Evolutionary conservation across 2,329 filamentous ascomycete species (phyloP), one percentile per base, ranked within the genome.

Genomic region (Thelonectria olida): DNA sequence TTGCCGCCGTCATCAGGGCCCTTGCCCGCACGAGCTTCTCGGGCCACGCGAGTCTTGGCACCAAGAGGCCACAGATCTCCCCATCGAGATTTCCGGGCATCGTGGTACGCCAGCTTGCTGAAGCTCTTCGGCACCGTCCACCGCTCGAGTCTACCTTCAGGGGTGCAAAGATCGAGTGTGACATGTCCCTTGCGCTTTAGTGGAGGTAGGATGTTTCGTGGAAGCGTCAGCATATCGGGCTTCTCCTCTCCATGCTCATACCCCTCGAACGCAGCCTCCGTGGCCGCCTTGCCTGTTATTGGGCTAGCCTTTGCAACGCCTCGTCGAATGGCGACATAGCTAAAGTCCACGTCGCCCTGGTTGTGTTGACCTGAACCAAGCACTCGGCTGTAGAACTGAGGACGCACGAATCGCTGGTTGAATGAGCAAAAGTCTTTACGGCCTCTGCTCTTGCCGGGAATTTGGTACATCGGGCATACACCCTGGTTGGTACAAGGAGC

Each of bases 61-160:
- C 96, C 96, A 0, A 98, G 82, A 1, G 95, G 93, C 96, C 96
- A 99, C 9, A 98, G 82, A 75, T 98, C 96, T 38, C 96, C 96
- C 96, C 95, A 98, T 54, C 81, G 81, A 1, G 90, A 86, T 79
- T 99, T 99, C 63, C 96, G 88, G 34, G 96, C 96, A 74, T 98
- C 96, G 70, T 92, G 92, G 79, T 95, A 98, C 1, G 93, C 93
- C 70, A 91, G 88, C 69, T 86, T 89, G 75, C 90, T 90, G 78
- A 90, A 96, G 61, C 89, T 93, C 68, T 89, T 89, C 2, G 95
- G 92, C 0, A 99, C 90, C 0, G 91, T 96, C 96, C 96, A 99
- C 56, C 96, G 92, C 81, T 99, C 95, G 31, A 97, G 88, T 41
- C 86, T 88, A 28, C 92, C 96, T 1, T 87, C 84, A 0, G 95